Percentiles rank a stretch among this genome's conserved stretches.
Evolutionary conservation across 139 green algal species (phyloP).

Genomic region (Asterochloris erici): DNA sequence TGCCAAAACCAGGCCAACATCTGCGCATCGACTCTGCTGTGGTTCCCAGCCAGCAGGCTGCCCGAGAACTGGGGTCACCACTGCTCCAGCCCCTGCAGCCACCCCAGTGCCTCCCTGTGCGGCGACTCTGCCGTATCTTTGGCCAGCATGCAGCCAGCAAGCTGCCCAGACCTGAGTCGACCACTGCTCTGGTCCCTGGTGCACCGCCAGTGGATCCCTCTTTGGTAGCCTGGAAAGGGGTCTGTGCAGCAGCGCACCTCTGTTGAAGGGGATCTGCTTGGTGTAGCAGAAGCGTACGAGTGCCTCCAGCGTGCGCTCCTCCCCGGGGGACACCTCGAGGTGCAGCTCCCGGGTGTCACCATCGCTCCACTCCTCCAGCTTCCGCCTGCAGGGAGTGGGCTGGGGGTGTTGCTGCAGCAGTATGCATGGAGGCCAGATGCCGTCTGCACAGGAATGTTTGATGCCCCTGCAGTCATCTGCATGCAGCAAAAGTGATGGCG

Average conservation of each 20-base stretch:
- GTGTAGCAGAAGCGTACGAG: constrained; percentile 14
- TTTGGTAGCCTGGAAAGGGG: no score
- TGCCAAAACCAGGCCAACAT: no score
- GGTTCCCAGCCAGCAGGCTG: no score
- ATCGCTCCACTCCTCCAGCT: constrained; percentile 9
- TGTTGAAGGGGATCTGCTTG: neutral
- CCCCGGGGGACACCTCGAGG: neutral
- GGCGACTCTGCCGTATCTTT: no score
- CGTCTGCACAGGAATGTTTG: neutral
- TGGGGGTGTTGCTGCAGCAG: neutral
- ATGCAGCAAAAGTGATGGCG: neutral
- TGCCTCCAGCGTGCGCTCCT: neutral
- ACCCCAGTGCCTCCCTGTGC: no score
- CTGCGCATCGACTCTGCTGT: no score
- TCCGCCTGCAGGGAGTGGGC: neutral
- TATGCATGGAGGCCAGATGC: neutral
- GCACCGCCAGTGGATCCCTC: no score
- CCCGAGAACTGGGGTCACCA: no score
- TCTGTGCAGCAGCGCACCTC: neutral
- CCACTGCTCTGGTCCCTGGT: no score
- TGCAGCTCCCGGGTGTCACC: neutral
- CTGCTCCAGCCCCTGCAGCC: no score
- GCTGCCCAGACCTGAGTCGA: no score
- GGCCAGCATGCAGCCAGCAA: no score
- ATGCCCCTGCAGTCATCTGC: neutral